Evolutionary conservation across 306 rosid genomes (phyloP).

Genomic region (Castanea crenata): DNA sequence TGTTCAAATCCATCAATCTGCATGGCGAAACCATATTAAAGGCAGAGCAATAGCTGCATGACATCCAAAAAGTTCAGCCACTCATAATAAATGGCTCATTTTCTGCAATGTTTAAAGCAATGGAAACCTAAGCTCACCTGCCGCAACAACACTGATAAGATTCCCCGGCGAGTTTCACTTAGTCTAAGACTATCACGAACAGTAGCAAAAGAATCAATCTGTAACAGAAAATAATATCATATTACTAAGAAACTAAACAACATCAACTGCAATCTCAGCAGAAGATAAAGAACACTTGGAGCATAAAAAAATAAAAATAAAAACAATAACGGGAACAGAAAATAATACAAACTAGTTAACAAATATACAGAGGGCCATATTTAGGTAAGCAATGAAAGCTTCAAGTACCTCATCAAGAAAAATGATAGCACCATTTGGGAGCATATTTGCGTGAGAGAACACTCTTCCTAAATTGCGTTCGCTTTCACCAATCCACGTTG

Average conservation of each 20-base stretch:
- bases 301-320: background rate
- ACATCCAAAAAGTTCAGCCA: too few relatives aligned
- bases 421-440: slow-evolving; percentile 78
- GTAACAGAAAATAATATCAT: slow-evolving; percentile 19
- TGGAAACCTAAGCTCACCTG: slow-evolving; percentile 34
- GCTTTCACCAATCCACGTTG: slow-evolving; percentile 88
- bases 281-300: background rate
- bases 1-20: slow-evolving; percentile 73
- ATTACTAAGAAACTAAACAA: background rate
- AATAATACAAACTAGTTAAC: background rate
- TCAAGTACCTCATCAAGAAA: slow-evolving; percentile 75
- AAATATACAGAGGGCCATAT: background rate
- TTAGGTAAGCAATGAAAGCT: slow-evolving; percentile 8
- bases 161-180: slow-evolving; percentile 79
- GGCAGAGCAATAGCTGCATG: too few relatives aligned
- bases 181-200: slow-evolving; percentile 43
- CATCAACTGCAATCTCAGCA: background rate
- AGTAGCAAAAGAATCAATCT: slow-evolving; percentile 82
- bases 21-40: too few relatives aligned
- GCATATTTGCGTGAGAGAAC: slow-evolving; percentile 72
- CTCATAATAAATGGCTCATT: too few relatives aligned
- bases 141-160: slow-evolving; percentile 57
- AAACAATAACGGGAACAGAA: background rate
- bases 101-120: too few relatives aligned
- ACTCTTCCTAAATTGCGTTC: slow-evolving; percentile 76